A percentile compares a stretch with the other conserved stretches of the same genome.
Conservation (phyloP, 192 early-diverging fungal species). For the Umbelopsis isabellina region DNA sequence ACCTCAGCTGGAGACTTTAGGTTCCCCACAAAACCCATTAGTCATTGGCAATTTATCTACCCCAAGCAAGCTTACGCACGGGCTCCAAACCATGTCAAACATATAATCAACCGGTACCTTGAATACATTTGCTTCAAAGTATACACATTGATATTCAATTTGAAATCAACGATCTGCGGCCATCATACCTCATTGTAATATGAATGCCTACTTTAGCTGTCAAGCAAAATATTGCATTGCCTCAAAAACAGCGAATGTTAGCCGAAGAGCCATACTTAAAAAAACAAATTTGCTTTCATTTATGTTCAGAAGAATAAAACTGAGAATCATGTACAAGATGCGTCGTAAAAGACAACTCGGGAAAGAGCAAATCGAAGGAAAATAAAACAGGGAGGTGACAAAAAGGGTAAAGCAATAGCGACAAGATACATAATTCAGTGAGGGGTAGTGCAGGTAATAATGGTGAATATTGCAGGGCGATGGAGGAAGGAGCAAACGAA, state of each 20-base stretch:
- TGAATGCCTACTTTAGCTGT: no score
- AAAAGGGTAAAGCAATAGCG: conserved; percentile 8
- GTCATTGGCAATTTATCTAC: conserved; percentile 4
- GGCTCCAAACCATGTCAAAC: no score
- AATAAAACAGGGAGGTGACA: conserved; percentile 4
- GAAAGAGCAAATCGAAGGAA: conserved; percentile 21
- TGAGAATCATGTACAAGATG: conserved; percentile 25
- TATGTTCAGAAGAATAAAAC: conserved; percentile 22
- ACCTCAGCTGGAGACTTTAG: conserved; percentile 16
- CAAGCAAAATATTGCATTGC: no score
- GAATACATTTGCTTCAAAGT: no score
- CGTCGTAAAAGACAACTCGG: conserved; percentile 18
- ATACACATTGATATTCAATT: no score
- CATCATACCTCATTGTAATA: no score
- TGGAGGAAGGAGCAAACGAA: conserved; percentile 22
- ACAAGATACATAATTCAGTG: conserved; percentile 18
- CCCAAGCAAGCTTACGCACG: background rate
- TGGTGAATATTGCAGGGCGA: conserved; percentile 12
- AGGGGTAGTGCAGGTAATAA: conserved; percentile 18
- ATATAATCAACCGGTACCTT: no score
- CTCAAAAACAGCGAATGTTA: no score
- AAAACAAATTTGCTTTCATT: conserved; percentile 23
- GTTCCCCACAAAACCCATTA: background rate
- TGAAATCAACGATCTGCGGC: no score
- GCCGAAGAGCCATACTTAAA: background rate